phyloP scores from a whole-genome alignment of 805 yeast species.

The Cyberlindnera misumaiensis region DNA sequence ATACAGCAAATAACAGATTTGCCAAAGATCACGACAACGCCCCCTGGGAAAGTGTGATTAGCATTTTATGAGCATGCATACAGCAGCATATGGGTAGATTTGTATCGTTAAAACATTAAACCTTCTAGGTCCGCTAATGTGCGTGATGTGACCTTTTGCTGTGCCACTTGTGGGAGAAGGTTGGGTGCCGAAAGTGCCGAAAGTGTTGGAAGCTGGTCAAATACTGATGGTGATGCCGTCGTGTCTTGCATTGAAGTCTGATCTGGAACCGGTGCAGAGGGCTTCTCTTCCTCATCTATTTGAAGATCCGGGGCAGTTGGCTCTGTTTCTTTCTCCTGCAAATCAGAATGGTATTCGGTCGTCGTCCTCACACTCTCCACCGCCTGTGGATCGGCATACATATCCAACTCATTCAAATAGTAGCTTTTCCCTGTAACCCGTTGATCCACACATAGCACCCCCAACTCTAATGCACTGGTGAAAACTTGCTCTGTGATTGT shows the following conservation, averaged over 20 bases:
- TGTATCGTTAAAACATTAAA: conserved; percentile 5
- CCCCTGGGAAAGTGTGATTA: background rate
- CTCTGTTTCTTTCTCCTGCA: too few relatives aligned
- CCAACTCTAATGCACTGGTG: conserved; percentile 48
- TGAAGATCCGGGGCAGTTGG: too few relatives aligned
- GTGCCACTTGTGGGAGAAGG: background rate
- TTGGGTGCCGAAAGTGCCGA: too few relatives aligned
- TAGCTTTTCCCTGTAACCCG: conserved; percentile 60
- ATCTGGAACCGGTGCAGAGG: too few relatives aligned
- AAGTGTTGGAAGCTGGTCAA: too few relatives aligned
- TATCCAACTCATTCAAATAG: conserved; percentile 39
- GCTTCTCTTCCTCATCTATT: too few relatives aligned
- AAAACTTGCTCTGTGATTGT: conserved; percentile 61
- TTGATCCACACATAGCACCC: conserved; percentile 58
- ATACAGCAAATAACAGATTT: conserved; percentile 64
- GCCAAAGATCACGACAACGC: conserved; percentile 44
- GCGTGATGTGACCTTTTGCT: background rate
- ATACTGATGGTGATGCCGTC: too few relatives aligned
- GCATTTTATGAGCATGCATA: background rate
- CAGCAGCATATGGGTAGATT: background rate
- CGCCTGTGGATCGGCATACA: background rate
- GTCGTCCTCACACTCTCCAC: too few relatives aligned
- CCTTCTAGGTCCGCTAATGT: conserved; percentile 15
- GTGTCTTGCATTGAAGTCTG: too few relatives aligned
- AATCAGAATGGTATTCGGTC: too few relatives aligned